Evolutionary conservation across 2,329 filamentous ascomycete species (phyloP).

Genomic region (Ceratocystis variospora): DNA sequence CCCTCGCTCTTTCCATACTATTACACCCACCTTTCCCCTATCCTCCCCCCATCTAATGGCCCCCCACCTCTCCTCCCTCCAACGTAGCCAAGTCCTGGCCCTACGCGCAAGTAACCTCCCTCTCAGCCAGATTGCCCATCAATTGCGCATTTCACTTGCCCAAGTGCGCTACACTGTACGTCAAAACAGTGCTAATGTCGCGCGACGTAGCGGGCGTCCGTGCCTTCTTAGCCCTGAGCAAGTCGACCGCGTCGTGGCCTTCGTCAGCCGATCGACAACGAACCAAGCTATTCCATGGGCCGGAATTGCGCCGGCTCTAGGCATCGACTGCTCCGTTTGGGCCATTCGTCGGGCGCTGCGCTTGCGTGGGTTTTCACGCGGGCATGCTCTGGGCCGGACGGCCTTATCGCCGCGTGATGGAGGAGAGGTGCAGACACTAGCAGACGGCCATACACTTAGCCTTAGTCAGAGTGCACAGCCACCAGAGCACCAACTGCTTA

Average conservation of each 20-base stretch:
- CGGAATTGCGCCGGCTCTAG: slow-evolving; percentile 17
- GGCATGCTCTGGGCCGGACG: slow-evolving; percentile 16
- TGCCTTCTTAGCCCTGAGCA: slow-evolving; percentile 16
- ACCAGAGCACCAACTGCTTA: background rate
- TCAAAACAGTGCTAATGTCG: slow-evolving; percentile 13
- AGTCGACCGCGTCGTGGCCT: slow-evolving; percentile 18
- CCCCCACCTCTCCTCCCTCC: slow-evolving; percentile 17
- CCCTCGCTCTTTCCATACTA: background rate
- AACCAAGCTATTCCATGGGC: slow-evolving; percentile 18
- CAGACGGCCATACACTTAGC: background rate
- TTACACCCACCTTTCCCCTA: background rate
- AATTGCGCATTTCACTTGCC: slow-evolving; percentile 15
- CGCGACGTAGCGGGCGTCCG: slow-evolving; percentile 17
- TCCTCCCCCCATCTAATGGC: slow-evolving; percentile 11
- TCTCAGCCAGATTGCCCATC: slow-evolving; percentile 15
- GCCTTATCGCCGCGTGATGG: background rate
- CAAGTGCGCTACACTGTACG: slow-evolving; percentile 18
- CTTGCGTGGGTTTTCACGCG: slow-evolving; percentile 15
- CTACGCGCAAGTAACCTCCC: slow-evolving; percentile 18
- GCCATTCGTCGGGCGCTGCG: slow-evolving; percentile 13
- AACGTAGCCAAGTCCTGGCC: slow-evolving; percentile 17
- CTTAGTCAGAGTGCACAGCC: too few relatives aligned
- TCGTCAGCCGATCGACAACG: slow-evolving; percentile 11
- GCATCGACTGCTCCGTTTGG: slow-evolving; percentile 17
- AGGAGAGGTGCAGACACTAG: background rate